Evolutionary conservation across 768 basidiomycete species (phyloP).

Genomic region (Pholiota microspora): DNA sequence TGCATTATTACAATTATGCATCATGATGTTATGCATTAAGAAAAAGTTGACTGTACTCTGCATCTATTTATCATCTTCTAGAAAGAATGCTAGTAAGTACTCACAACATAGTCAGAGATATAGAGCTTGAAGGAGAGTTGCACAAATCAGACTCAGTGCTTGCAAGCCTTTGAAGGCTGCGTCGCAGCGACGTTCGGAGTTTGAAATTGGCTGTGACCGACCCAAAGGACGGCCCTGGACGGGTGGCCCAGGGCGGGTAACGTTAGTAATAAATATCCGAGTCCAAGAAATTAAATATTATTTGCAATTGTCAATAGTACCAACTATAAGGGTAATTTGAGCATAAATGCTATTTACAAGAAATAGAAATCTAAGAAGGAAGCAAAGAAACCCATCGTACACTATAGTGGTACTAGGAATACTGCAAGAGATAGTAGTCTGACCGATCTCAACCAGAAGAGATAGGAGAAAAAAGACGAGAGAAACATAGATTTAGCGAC

Average conservation of each 20-base stretch:
- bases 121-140: too few species aligned
- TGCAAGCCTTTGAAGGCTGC: too few species aligned
- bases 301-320: neutral
- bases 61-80: too few species aligned
- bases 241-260: neutral
- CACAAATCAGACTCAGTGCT: too few species aligned
- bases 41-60: too few species aligned
- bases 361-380: conserved; percentile 15
- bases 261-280: neutral
- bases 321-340: neutral
- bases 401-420: conserved; percentile 10
- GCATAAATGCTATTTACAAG: conserved; percentile 16
- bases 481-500: conserved; percentile 34
- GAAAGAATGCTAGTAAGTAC: too few species aligned
- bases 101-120: too few species aligned
- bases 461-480: conserved; percentile 9
- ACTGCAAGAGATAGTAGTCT: conserved; percentile 11
- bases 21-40: too few species aligned
- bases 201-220: too few species aligned
- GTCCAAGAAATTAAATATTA: neutral
- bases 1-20: too few species aligned
- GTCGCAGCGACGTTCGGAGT: too few species aligned
- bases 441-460: conserved; percentile 11
- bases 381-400: conserved; percentile 13
- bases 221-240: too few species aligned